phyloP scores from a whole-genome alignment of 495 filamentous ascomycete genomes.

The Podospora tetraspora region DNA sequence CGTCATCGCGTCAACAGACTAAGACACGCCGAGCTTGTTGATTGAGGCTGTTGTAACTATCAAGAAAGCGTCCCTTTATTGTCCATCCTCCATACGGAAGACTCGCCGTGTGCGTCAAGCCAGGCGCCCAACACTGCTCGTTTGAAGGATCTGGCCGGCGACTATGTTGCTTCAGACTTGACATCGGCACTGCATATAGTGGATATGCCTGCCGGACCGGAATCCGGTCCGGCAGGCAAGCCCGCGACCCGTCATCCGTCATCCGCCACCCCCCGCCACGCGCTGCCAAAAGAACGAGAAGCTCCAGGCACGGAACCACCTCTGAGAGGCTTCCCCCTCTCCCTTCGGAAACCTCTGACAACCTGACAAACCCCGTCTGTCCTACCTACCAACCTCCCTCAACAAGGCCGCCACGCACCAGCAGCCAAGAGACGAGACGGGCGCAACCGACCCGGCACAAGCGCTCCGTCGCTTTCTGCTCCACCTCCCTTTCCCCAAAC shows the following conservation, averaged over 20 bases:
- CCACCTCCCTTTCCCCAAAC: background rate
- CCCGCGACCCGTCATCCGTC: no score
- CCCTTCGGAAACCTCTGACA: background rate
- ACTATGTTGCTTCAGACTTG: no score
- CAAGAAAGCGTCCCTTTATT: no score
- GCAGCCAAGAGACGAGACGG: background rate
- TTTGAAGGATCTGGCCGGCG: no score
- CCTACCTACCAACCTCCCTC: background rate
- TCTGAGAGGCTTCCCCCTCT: background rate
- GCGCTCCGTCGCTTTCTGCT: background rate
- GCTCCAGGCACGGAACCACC: background rate
- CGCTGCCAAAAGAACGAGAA: background rate
- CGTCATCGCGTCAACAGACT: no score
- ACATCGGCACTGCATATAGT: background rate
- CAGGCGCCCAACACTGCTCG: no score
- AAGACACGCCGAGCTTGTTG: no score
- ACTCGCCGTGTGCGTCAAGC: no score
- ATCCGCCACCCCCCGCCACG: background rate
- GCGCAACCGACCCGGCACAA: background rate
- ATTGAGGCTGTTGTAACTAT: no score
- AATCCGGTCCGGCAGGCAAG: no score
- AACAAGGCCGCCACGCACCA: background rate
- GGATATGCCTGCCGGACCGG: constrained; percentile 9
- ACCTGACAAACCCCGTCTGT: background rate
- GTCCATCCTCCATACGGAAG: no score